Conservation (phyloP, 805 yeast species). For the Candida germanica region DNA sequence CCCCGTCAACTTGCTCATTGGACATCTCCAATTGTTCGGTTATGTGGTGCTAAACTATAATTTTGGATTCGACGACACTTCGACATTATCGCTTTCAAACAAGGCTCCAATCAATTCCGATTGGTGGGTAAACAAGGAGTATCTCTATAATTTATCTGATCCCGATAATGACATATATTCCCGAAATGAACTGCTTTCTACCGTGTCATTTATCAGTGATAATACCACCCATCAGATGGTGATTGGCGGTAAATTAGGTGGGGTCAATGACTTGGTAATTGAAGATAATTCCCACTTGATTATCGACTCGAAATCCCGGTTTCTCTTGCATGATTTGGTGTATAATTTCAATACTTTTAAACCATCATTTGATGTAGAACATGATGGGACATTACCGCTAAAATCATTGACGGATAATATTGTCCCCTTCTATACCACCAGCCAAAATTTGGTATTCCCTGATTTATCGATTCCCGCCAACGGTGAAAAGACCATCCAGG, state of each 20-base stretch:
- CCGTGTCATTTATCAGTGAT: conserved; percentile 13
- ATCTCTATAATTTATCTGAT: conserved; percentile 24
- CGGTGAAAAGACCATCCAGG: conserved; percentile 16
- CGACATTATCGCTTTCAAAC: conserved; percentile 11
- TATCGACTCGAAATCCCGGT: conserved; percentile 19
- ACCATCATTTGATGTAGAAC: conserved; percentile 4
- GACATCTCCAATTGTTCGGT: conserved; percentile 39
- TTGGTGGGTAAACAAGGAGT: conserved; percentile 40
- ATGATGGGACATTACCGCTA: conserved; percentile 14
- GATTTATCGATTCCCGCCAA: conserved; percentile 22
- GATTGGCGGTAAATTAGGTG: conserved; percentile 35
- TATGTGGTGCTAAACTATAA: conserved; percentile 37
- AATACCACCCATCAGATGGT: conserved; percentile 16
- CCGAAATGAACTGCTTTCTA: conserved; percentile 15
- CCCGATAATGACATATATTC: conserved; percentile 18
- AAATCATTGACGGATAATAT: conserved; percentile 29
- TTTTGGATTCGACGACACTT: conserved; percentile 17
- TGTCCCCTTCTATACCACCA: conserved; percentile 39
- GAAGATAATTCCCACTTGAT: conserved; percentile 15
- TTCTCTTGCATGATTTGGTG: conserved; percentile 34
- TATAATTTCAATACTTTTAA: conserved; percentile 26
- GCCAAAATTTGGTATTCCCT: conserved; percentile 37
- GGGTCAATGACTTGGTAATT: conserved; percentile 30
- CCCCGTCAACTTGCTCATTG: conserved; percentile 23
- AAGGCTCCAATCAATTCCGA: conserved; percentile 14